A percentile compares a stretch with the other conserved stretches of the same genome.
Conservation (phyloP, 1,284 basidiomycete genomes). For the Anthracocystis walkeri region DNA sequence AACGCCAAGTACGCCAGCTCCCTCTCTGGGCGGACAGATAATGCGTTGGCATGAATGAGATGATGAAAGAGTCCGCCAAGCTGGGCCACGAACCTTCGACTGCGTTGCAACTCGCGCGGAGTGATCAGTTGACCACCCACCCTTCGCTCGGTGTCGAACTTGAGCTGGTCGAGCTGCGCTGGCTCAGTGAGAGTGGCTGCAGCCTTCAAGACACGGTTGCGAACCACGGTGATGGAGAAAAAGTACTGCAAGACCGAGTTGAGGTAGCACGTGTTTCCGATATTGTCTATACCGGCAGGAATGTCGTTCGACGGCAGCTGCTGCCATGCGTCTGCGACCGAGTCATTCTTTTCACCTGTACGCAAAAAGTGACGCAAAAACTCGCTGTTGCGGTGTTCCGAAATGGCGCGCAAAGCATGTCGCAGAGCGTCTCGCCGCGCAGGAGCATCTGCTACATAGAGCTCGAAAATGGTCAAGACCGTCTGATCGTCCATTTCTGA, state of each 20-base stretch:
- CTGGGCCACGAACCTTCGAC: conserved; percentile 81
- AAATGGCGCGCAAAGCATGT: conserved; percentile 70
- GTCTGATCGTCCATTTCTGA: conserved; percentile 80
- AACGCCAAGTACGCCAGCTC: conserved; percentile 92
- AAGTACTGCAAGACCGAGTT: conserved; percentile 91
- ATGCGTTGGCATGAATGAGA: conserved; percentile 77
- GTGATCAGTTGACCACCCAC: conserved; percentile 88
- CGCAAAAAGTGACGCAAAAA: conserved; percentile 75
- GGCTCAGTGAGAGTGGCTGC: conserved; percentile 62
- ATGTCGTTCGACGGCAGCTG: conserved; percentile 74
- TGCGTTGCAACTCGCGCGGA: conserved; percentile 81
- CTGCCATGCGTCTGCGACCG: conserved; percentile 47
- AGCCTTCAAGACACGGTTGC: conserved; percentile 79
- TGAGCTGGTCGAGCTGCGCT: neutral
- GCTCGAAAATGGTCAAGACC: conserved; percentile 78
- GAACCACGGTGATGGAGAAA: conserved; percentile 89
- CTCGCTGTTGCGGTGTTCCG: conserved; percentile 80
- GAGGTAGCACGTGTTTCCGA: conserved; percentile 92
- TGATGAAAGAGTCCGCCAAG: conserved; percentile 83
- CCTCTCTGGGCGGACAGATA: conserved; percentile 82
- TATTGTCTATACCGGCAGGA: conserved; percentile 88
- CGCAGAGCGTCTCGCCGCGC: conserved; percentile 62
- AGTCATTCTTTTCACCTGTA: conserved; percentile 75
- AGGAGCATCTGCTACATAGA: conserved; percentile 78
- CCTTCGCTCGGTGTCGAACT: conserved; percentile 63